Conservation (phyloP, 2,329 filamentous ascomycete genomes). For the Chaetomiaceae sp. region DNA sequence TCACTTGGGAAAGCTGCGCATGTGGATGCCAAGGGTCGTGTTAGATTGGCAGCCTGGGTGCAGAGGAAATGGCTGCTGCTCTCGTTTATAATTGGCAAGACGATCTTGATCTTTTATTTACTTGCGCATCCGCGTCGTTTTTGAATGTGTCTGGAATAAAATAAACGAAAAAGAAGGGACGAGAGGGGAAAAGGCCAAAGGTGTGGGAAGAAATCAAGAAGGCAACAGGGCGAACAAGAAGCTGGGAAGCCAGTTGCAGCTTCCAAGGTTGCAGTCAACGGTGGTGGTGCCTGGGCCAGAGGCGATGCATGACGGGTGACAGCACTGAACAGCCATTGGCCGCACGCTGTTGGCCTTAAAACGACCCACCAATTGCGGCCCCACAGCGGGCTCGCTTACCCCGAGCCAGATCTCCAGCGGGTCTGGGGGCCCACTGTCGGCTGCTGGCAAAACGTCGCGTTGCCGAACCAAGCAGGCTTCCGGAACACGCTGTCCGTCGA, state of each 20-base stretch:
- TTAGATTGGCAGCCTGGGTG: too few species aligned
- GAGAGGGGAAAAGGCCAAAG: background rate
- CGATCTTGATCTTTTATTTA: background rate
- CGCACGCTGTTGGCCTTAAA: too few species aligned
- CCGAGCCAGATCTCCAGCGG: conserved; percentile 14
- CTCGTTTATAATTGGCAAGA: background rate
- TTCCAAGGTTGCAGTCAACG: background rate
- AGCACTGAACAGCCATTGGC: conserved; percentile 1
- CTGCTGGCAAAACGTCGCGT: conserved; percentile 9
- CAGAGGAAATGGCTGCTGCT: too few species aligned
- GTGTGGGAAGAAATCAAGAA: background rate
- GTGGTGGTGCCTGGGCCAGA: conserved; percentile 6
- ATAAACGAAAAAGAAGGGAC: background rate
- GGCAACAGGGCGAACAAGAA: background rate
- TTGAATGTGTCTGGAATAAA: background rate
- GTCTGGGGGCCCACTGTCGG: background rate
- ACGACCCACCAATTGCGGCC: background rate
- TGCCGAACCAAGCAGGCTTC: background rate
- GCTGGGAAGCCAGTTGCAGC: background rate
- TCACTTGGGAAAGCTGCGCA: background rate
- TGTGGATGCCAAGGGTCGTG: too few species aligned
- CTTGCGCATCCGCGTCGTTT: background rate
- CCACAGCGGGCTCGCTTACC: conserved; percentile 6
- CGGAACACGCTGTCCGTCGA: background rate
- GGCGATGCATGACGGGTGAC: conserved; percentile 16